Conservation (phyloP, 2,329 filamentous ascomycete genomes). For the Alternaria conjuncta region DNA sequence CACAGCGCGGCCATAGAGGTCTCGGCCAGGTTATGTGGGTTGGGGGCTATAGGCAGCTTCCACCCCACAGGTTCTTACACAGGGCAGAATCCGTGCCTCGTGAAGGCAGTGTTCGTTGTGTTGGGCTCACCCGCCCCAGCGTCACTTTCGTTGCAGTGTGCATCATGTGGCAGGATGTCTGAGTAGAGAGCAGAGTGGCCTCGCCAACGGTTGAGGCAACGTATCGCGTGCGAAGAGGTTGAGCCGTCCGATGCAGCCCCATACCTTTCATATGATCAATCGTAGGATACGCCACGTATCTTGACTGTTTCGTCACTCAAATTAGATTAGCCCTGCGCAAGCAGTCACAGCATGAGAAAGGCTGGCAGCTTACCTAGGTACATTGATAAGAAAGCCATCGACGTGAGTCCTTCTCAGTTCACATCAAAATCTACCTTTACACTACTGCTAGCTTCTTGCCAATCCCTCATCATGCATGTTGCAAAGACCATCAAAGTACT, state of each 20-base stretch:
- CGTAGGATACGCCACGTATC: background rate
- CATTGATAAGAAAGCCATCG: background rate
- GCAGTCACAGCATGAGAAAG: background rate
- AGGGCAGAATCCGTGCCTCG: background rate
- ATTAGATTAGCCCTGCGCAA: background rate
- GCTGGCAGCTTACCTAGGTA: background rate
- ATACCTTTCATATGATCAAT: background rate
- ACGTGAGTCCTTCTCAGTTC: background rate
- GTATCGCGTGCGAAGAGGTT: background rate
- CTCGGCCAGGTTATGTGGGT: background rate
- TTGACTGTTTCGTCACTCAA: background rate
- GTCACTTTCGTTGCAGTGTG: background rate
- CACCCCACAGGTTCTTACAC: background rate
- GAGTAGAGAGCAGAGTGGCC: background rate
- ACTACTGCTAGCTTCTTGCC: background rate
- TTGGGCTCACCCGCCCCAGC: background rate
- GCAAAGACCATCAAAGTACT: background rate
- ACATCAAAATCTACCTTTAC: background rate
- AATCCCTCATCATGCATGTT: slow-evolving; percentile 9
- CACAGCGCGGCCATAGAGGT: background rate
- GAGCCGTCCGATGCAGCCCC: background rate
- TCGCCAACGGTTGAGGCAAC: background rate
- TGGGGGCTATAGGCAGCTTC: background rate
- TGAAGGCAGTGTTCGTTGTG: background rate
- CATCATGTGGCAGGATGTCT: background rate